These are phyloP conservation scores for Parascedosporium putredinis DNA, from an alignment of 2,329 filamentous ascomycete species.

Conservation along the genomic window DNA sequence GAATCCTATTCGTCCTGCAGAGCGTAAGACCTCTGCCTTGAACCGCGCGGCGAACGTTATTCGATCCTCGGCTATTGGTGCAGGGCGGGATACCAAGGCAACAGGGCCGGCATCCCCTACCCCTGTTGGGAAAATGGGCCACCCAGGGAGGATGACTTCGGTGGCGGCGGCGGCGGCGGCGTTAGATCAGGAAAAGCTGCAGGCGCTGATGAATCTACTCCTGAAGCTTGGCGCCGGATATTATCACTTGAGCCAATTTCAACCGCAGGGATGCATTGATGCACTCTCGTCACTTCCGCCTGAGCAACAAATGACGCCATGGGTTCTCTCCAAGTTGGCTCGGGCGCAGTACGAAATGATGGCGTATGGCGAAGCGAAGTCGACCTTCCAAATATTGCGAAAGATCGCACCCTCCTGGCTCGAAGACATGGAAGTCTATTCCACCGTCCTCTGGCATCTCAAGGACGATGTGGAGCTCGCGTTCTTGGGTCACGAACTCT, in stretches of 20 bases:
- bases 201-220: conserved; percentile 9
- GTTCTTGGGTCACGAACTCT: conserved; percentile 14
- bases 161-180: conserved; percentile 5
- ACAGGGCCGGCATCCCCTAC: conserved; percentile 3
- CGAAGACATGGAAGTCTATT: conserved; percentile 15
- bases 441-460: conserved; percentile 15
- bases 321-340: conserved; percentile 14
- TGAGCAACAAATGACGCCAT: conserved; percentile 14
- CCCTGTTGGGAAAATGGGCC: not conserved
- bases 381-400: conserved; percentile 12
- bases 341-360: conserved; percentile 14
- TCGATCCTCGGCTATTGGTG: not conserved
- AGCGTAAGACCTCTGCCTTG: conserved; percentile 5
- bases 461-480: conserved; percentile 15
- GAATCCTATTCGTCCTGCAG: conserved; percentile 4
- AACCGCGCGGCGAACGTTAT: conserved; percentile 4
- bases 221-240: conserved; percentile 12
- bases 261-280: conserved; percentile 12
- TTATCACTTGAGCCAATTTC: conserved; percentile 13
- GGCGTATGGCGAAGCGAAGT: conserved; percentile 13
- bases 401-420: conserved; percentile 12
- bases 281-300: conserved; percentile 11
- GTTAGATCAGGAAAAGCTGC: conserved; percentile 8
- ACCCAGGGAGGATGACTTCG: conserved; percentile 1
- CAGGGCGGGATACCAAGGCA: not conserved